A percentile compares a stretch with the other conserved stretches of the same genome.
These are phyloP conservation scores for Pterocarpus macrocarpus DNA, from an alignment of 306 rosid genomes.

Conservation along the genomic window DNA sequence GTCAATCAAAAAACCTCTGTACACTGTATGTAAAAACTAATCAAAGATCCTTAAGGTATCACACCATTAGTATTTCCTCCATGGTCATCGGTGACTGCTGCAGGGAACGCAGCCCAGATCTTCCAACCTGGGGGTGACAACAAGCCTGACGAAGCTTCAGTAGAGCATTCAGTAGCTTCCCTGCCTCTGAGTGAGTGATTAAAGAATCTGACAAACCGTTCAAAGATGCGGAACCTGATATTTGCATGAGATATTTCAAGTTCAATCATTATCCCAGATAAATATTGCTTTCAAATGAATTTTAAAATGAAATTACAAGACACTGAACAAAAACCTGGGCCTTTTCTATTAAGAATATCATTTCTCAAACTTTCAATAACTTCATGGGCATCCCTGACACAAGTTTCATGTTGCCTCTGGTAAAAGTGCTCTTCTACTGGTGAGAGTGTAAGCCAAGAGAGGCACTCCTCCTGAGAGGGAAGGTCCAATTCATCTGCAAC, in stretches of 20 bases:
- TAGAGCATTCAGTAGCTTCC: conserved; percentile 87
- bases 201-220: conserved; percentile 65
- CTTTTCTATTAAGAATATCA: conserved; percentile 71
- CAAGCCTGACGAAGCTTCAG: conserved; percentile 98
- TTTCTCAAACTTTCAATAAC: conserved; percentile 81
- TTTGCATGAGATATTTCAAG: conserved; percentile 53
- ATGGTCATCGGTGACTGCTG: conserved; percentile 97
- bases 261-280: conserved; percentile 41
- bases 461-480: conserved; percentile 91
- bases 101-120: conserved; percentile 93
- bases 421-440: conserved; percentile 94
- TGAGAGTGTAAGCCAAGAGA: conserved; percentile 90
- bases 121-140: conserved; percentile 99
- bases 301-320: conserved; percentile 45
- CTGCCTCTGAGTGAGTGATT: conserved; percentile 87
- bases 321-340: conserved; percentile 65
- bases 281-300: conserved; percentile 43
- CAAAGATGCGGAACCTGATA: conserved; percentile 62
- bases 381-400: conserved; percentile 87
- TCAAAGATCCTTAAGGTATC: conserved; percentile 36
- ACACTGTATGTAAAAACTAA: conserved; percentile 27
- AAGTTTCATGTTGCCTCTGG: conserved; percentile 95
- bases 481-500: conserved; percentile 92
- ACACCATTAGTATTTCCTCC: conserved; percentile 94
- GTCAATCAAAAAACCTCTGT: conserved; percentile 30